These are phyloP conservation scores for Calonectria pseudoturangicola DNA, from an alignment of 2,329 filamentous ascomycete genomes.

Conservation along the genomic window DNA sequence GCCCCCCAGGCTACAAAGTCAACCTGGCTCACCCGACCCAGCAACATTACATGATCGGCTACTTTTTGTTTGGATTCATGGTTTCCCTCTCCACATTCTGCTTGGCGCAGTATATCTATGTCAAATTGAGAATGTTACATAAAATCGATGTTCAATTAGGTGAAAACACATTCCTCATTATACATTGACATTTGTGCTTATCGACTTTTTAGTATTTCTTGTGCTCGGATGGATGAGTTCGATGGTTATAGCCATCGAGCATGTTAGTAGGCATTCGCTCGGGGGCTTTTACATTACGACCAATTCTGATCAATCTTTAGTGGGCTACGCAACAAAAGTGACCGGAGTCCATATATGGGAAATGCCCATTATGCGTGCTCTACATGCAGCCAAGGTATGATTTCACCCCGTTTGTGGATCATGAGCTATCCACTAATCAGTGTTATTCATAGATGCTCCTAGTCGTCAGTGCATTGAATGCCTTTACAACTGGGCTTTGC, in stretches of 20 bases:
- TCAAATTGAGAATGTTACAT: slow-evolving; percentile 35
- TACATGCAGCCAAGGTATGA: slow-evolving; percentile 26
- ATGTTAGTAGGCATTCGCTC: slow-evolving; percentile 19
- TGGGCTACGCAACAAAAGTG: slow-evolving; percentile 37
- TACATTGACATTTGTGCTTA: no score
- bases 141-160: slow-evolving; percentile 25
- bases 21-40: slow-evolving; percentile 56
- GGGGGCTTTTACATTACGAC: no score
- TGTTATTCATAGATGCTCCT: slow-evolving; percentile 55
- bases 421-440: slow-evolving; percentile 42
- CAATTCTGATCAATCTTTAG: neutral
- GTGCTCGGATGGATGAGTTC: neutral
- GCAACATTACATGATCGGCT: slow-evolving; percentile 41
- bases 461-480: slow-evolving; percentile 55
- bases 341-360: slow-evolving; percentile 45
- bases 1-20: slow-evolving; percentile 54
- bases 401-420: slow-evolving; percentile 28
- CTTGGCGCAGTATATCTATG: slow-evolving; percentile 52
- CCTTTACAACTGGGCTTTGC: slow-evolving; percentile 44
- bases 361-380: slow-evolving; percentile 39
- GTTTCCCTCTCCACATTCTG: slow-evolving; percentile 41
- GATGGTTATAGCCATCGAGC: neutral
- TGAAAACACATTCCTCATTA: slow-evolving; percentile 12
- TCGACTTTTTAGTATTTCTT: slow-evolving; percentile 29
- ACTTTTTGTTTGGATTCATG: slow-evolving; percentile 50